These are phyloP conservation scores for Cytospora piceicola DNA, from an alignment of 2,329 filamentous ascomycete species.

Conservation along the genomic window DNA sequence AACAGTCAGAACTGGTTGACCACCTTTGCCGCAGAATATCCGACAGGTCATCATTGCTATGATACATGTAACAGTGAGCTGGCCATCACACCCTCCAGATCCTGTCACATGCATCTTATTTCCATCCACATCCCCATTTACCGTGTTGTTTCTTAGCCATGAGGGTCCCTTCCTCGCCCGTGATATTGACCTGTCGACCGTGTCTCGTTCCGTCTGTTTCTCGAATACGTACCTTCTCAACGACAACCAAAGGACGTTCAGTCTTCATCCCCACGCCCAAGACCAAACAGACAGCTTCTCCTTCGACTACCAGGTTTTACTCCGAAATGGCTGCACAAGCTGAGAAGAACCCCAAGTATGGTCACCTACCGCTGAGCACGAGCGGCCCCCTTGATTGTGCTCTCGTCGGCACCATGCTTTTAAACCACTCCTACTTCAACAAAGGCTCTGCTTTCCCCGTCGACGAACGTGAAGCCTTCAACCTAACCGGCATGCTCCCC, in stretches of 20 bases:
- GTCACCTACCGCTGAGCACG: slow-evolving; percentile 52
- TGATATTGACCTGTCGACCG: not conserved
- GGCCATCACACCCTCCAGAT: not conserved
- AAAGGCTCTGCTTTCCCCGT: slow-evolving; percentile 79
- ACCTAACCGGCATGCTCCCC: slow-evolving; percentile 74
- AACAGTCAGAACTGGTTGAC: not conserved
- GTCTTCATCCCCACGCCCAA: not conserved
- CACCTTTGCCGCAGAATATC: not conserved
- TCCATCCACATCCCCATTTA: slow-evolving; percentile 1
- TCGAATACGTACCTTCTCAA: not conserved
- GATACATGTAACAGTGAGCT: not conserved
- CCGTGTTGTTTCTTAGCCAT: slow-evolving; percentile 8
- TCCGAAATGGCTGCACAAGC: slow-evolving; percentile 12
- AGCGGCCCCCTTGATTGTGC: slow-evolving; percentile 55
- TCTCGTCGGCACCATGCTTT: slow-evolving; percentile 55
- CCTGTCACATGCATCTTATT: slow-evolving; percentile 12
- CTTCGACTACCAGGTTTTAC: not conserved
- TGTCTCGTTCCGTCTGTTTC: not conserved
- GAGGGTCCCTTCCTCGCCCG: not conserved
- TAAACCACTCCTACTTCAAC: slow-evolving; percentile 73
- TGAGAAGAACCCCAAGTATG: slow-evolving; percentile 42
- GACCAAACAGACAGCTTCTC: not conserved
- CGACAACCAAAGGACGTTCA: not conserved
- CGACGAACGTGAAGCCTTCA: slow-evolving; percentile 71
- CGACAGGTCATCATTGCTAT: not conserved